Base-by-base conservation (phyloP, 352 stramenopile species). In the Phytopythium ostracodes region DNA sequence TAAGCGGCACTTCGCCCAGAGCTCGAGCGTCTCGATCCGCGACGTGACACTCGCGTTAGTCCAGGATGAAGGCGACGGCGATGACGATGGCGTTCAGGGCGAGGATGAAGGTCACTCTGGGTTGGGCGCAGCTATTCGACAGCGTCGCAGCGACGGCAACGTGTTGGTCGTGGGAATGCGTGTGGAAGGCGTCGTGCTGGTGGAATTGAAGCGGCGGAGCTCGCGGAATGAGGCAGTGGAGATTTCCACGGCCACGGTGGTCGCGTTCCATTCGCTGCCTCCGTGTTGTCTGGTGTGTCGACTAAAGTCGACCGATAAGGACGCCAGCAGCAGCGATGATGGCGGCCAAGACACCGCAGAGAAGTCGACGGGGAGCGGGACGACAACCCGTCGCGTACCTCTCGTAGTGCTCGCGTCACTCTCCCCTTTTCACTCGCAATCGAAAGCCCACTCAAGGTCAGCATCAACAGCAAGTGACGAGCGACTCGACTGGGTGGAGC, bases 201-300 rank as follows among this genome's bases (percentile, higher is more conserved):
- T 78, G 2, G 60, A 76, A 50, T 53, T 73, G 24, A 15, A 59
- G 15, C n/a, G 20, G 22, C 51, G 36, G 7, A 24, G 14, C 2
- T 25, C 24, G 14, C 5, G 25, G 2, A 53, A 9, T 9, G 11
- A 33, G 12, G 3, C n/a, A 4, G 20, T 4, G 22, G 24, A 53
- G 22, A 14, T 2, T 12, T 18, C 49, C 27, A 25, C 22, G 4
- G 27, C 10, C 4, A 20, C 40, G 12, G 9, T 53, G 4, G 15
- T 46, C 10, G 63, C 25, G 25, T 49, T 84, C 6, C 60, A 84
- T 22, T 43, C 59, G 8, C 52, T 84, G 36, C 72, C 75, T 29
- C 40, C 61, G 18, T 81, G 70, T 64, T 65, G 72, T 22, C 63
- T 84, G n/a, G 59, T 67, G 49, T 81, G 72, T 22, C 60, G 67